Evolutionary conservation across 768 basidiomycete species (phyloP).

Genomic region (Steccherinum ochraceum): DNA sequence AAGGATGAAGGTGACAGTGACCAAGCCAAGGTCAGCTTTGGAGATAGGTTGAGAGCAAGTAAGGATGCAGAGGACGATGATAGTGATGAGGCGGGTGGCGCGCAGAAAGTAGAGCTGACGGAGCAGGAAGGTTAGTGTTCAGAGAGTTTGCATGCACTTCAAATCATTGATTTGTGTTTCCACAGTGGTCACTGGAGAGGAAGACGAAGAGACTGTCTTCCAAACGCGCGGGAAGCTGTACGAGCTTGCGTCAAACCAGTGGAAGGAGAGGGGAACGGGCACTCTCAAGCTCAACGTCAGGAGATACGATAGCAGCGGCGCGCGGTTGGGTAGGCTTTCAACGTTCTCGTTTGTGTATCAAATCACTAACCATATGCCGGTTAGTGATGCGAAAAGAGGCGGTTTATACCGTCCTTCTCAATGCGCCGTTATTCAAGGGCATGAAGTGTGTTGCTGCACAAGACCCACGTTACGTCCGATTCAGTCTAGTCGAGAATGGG

Average conservation of each 20-base stretch:
- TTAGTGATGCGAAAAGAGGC: conserved; percentile 86
- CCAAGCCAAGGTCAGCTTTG: conserved; percentile 34
- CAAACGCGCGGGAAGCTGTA: conserved; percentile 77
- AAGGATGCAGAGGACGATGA: conserved; percentile 48
- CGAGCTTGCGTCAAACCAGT: conserved; percentile 51
- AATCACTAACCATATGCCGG: too few species aligned
- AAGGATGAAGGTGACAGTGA: conserved; percentile 18
- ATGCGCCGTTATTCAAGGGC: conserved; percentile 70
- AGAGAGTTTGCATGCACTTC: not conserved
- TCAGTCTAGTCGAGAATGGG: conserved; percentile 64
- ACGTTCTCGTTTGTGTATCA: too few species aligned
- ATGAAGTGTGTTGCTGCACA: conserved; percentile 70
- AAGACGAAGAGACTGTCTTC: conserved; percentile 72
- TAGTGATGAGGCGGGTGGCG: conserved; percentile 32
- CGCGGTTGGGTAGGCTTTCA: conserved; percentile 53
- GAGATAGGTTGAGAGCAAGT: conserved; percentile 59
- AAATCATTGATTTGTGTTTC: conserved; percentile 1
- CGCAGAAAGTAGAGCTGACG: conserved; percentile 40
- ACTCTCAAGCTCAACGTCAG: conserved; percentile 63
- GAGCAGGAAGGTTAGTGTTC: conserved; percentile 59
- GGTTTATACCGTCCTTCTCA: conserved; percentile 67
- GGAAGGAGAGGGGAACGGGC: conserved; percentile 78
- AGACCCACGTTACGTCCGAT: conserved; percentile 73
- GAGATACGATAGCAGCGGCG: conserved; percentile 56
- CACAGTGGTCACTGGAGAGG: conserved; percentile 71